Evolutionary conservation across 2,329 filamentous ascomycete genomes (phyloP).

Genomic region (Alternaria sp.): DNA sequence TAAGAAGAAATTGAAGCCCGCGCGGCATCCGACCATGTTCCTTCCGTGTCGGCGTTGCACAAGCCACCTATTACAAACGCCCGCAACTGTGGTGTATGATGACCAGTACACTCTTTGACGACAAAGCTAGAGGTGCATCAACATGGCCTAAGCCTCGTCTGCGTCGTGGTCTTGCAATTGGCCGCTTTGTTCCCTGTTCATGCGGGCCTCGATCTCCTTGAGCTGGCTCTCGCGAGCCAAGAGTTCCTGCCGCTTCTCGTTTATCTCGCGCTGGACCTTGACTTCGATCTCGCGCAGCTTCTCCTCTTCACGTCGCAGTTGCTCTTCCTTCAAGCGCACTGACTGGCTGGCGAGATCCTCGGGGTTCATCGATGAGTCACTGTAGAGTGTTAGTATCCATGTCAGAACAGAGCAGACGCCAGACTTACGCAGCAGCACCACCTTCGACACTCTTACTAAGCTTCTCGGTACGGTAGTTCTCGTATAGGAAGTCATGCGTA

Average conservation of each 20-base stretch:
- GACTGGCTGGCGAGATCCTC: constrained; percentile 97
- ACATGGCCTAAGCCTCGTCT: constrained; percentile 40
- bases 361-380: constrained; percentile 93
- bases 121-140: constrained; percentile 11
- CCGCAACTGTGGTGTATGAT: constrained; percentile 31
- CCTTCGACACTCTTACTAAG: constrained; percentile 99
- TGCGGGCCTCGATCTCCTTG: constrained; percentile 97
- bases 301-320: constrained; percentile 98
- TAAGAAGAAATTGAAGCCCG: constrained; percentile 42
- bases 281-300: constrained; percentile 99
- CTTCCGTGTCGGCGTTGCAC: constrained; percentile 37
- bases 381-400: constrained; percentile 42
- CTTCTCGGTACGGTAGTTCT: constrained; percentile 99
- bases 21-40: constrained; percentile 31
- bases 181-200: constrained; percentile 82
- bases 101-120: constrained; percentile 20
- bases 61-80: constrained; percentile 46
- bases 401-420: background rate
- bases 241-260: constrained; percentile 99
- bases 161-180: constrained; percentile 45
- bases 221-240: constrained; percentile 97
- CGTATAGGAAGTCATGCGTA: constrained; percentile 99
- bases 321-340: constrained; percentile 98
- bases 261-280: constrained; percentile 99
- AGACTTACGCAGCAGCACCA: constrained; percentile 82